These are phyloP conservation scores for Talaromyces pinophilus DNA, from an alignment of 2,329 filamentous ascomycete genomes.

Conservation along the genomic window DNA sequence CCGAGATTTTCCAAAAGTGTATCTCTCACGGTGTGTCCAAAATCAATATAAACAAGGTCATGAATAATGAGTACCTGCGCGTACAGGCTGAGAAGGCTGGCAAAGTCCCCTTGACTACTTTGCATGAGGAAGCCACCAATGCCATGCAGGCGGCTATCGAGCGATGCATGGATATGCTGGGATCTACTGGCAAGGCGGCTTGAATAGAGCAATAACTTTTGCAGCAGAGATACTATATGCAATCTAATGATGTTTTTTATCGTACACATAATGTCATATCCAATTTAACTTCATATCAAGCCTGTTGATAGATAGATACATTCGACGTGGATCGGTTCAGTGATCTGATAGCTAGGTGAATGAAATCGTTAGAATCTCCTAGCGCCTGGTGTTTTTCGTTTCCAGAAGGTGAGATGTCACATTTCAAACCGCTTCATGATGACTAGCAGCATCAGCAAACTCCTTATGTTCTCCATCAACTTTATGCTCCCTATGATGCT, in stretches of 20 bases:
- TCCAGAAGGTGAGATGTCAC: background rate
- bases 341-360: background rate
- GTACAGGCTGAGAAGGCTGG: slow-evolving; percentile 54
- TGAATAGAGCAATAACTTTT: background rate
- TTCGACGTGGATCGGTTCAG: background rate
- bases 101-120: slow-evolving; percentile 53
- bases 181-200: slow-evolving; percentile 43
- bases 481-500: slow-evolving; percentile 24
- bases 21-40: slow-evolving; percentile 58
- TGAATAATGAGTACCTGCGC: slow-evolving; percentile 54
- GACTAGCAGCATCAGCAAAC: background rate
- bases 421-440: slow-evolving; percentile 11
- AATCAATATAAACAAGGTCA: slow-evolving; percentile 62
- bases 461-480: background rate
- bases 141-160: slow-evolving; percentile 59
- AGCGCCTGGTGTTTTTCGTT: background rate
- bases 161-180: slow-evolving; percentile 56
- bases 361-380: background rate
- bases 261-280: background rate
- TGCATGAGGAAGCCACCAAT: slow-evolving; percentile 58
- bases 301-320: background rate
- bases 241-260: background rate
- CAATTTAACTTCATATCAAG: background rate
- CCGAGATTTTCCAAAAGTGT: slow-evolving; percentile 57
- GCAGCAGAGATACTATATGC: background rate